Base-by-base conservation (phyloP, 306 rosid species). In the Lablab purpureus region DNA sequence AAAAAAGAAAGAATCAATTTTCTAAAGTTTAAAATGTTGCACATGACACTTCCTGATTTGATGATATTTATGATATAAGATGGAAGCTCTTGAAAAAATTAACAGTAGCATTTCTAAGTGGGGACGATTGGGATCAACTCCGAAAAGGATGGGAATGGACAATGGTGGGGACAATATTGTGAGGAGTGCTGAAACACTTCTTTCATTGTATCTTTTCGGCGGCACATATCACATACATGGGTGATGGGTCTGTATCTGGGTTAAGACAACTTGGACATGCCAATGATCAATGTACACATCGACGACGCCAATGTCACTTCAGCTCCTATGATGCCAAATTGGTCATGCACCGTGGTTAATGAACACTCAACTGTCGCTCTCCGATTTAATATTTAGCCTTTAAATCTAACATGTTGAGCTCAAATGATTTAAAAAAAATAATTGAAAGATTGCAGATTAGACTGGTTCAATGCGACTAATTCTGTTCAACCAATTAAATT, bases 181-280 rank as follows among this genome's bases (percentile, higher is more conserved):
- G 19, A 60, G 67, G 5, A 28, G 67, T 60, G 40, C 67, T 28
- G 23, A 30, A 62, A 62, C 25, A 30, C n/a, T 62, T 17, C 13
- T 7, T 30, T 63, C 47, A n/a, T n/a, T 63, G 43, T 34, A 17
- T 34, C 67, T 63, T 63, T 32, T n/a, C 46, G 27, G 69, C 47
- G 45, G 47, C 25, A 32, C 46, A 34, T n/a, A 63, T 63, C 14
- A 6, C 43, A 30, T 7, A 51, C 13, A 41, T 41, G 46, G 46
- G 46, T 10, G 14, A 41, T 32, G 69, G 25, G 14, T 30, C 5
- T 32, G 22, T 62, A 30, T 30, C 1, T 62, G 45, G 22, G 46
- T 63, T 62, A 17, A 32, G 25, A 62, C 67, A 62, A 60, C n/a
- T 60, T 60, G 22, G 67, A 30, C 10, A 60, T 63, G 15, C 69